Base-by-base conservation (phyloP, 129 eudicot genomes). In the Arctium lappa region DNA sequence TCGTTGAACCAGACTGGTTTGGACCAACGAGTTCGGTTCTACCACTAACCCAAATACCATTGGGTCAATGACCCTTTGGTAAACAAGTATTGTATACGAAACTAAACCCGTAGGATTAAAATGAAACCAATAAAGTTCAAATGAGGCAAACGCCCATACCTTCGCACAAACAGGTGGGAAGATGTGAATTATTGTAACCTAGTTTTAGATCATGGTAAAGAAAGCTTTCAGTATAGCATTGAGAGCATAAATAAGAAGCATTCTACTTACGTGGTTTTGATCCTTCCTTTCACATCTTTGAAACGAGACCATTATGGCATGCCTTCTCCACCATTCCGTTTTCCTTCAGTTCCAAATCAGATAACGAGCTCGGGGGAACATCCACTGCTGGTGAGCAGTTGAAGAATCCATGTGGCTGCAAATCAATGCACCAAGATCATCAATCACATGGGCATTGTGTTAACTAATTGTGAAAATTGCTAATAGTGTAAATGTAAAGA, bases 391-490 rank as follows among this genome's bases (percentile, higher is more conserved):
- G 94, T 7, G 94, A 91, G 90, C 92, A 85, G 86, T 91, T 88
- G 74, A 91, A 91, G 82, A 91, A 91, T 65, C 94, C 94, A 69
- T 91, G 94, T 16, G 94, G 92, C 94, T 91, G 92, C 82, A 84
- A 72, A 82, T 80, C 46, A 65, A 80, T n/a, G 56, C 46, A 77
- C 12, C 77, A 73, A 69, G 50, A 39, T 10, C 34, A 63, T 30
- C 15, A 31, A 79, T 82, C 31, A 66, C 6, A 50, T 69, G 37
- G 72, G 69, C 32, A 53, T 44, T 33, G 13, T 62, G 80, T 42
- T 73, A 18, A 79, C 3, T 5, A 8, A 1, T 66, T 31, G 74
- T 73, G 38, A 33, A 63, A 71, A 9, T 53, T 65, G 39, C 13
- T 3, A 15, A 13, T 44, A 69, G 74, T 38, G 32, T 3, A 34